Percentiles rank a stretch among this genome's conserved stretches.
These are phyloP conservation scores for Aplosporella prunicola DNA, from an alignment of 2,329 filamentous ascomycete genomes.

Conservation along the genomic window DNA sequence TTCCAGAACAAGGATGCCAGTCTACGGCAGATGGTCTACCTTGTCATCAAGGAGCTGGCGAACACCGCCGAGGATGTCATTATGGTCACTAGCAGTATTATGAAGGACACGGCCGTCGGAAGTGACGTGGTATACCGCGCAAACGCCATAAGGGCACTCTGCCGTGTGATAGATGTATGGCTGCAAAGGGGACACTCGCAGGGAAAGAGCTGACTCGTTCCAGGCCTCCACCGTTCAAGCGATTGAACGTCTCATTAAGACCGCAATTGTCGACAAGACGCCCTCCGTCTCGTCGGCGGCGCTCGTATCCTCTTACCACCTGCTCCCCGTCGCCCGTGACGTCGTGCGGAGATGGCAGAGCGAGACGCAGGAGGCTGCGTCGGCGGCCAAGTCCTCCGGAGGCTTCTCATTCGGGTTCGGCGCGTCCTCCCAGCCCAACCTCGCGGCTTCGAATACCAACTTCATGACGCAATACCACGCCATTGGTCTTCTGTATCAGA, in stretches of 20 bases:
- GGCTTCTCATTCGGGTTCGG: conserved; percentile 89
- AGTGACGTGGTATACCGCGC: conserved; percentile 90
- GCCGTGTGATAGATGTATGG: conserved; percentile 89
- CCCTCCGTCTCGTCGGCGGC: conserved; percentile 94
- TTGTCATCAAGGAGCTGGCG: conserved; percentile 95
- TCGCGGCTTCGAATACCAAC: conserved; percentile 68
- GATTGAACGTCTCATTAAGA: conserved; percentile 98
- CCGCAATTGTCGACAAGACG: conserved; percentile 97
- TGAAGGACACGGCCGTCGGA: conserved; percentile 96
- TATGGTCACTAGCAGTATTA: conserved; percentile 98
- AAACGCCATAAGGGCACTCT: conserved; percentile 91
- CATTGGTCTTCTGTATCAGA: conserved; percentile 93
- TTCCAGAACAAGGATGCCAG: conserved; percentile 99
- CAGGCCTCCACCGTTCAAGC: conserved; percentile 91
- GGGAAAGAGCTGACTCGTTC: conserved; percentile 13
- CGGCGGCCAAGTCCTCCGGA: conserved; percentile 75
- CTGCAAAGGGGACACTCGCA: neutral
- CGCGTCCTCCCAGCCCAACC: conserved; percentile 63
- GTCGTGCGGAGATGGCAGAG: conserved; percentile 97
- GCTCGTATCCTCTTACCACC: conserved; percentile 92
- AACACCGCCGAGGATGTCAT: conserved; percentile 96
- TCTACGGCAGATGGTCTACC: conserved; percentile 96
- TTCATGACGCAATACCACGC: conserved; percentile 99
- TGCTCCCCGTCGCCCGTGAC: conserved; percentile 89
- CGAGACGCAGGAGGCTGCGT: conserved; percentile 93